Percentiles rank a stretch among this genome's conserved stretches.
phyloP scores from a whole-genome alignment of 805 yeast genomes.

The Lipomyces kockii region DNA sequence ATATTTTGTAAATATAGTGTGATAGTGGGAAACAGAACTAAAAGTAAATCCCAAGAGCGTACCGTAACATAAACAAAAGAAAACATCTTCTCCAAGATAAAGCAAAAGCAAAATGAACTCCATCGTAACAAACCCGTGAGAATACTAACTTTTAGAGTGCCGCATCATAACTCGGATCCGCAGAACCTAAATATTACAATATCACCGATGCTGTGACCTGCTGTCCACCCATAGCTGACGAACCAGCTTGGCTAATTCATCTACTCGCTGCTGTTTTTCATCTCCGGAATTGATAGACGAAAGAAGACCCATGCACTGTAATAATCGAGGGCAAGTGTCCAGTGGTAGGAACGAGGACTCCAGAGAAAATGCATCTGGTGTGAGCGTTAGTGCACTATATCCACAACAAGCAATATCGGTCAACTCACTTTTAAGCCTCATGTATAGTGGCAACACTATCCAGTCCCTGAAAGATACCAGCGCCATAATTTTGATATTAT shows the following conservation, averaged over 20 bases:
- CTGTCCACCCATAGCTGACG: not conserved
- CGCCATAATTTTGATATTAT: conserved; percentile 42
- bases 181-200: not conserved
- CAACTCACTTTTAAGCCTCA: conserved; percentile 18
- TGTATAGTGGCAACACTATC: conserved; percentile 44
- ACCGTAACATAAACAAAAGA: not conserved
- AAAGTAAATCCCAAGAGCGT: not conserved
- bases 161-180: not conserved
- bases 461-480: conserved; percentile 47
- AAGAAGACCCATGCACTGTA: conserved; percentile 67
- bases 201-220: not conserved
- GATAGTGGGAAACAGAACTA: not conserved
- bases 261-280: conserved; percentile 63
- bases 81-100: not conserved
- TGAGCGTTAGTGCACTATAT: not conserved
- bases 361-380: conserved; percentile 4
- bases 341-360: conserved; percentile 1
- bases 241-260: conserved; percentile 46
- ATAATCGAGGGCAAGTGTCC: conserved; percentile 47
- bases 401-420: not conserved
- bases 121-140: not conserved
- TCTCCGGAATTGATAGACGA: conserved; percentile 59
- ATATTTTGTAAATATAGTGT: not conserved
- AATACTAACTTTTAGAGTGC: not conserved
- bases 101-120: not conserved